phyloP scores from a whole-genome alignment of 208 protist species.

The Zelonia costaricensis region DNA sequence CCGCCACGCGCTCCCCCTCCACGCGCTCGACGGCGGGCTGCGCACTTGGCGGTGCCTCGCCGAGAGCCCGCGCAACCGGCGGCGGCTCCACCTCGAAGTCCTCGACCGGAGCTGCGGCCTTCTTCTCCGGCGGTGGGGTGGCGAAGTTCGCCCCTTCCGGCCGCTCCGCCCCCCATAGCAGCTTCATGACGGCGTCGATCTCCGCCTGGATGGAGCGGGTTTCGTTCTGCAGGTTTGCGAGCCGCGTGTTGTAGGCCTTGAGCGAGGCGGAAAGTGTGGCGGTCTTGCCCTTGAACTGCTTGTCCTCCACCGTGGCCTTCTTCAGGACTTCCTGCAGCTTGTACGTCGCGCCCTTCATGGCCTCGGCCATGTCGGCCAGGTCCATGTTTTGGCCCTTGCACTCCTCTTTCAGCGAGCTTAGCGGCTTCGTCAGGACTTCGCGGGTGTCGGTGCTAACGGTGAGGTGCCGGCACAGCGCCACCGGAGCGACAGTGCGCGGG shows the following conservation, averaged over 20 bases:
- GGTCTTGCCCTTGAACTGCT: slow-evolving; percentile 74
- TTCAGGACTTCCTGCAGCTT: slow-evolving; percentile 60
- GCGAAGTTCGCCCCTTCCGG: slow-evolving; percentile 58
- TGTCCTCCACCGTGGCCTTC: slow-evolving; percentile 55
- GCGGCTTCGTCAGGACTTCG: slow-evolving; percentile 73
- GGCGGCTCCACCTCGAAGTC: slow-evolving; percentile 79
- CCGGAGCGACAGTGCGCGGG: not conserved
- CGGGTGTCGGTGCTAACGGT: slow-evolving; percentile 45
- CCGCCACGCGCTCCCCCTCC: slow-evolving; percentile 70
- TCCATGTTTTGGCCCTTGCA: slow-evolving; percentile 87
- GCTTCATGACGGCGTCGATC: slow-evolving; percentile 70
- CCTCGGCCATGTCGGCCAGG: slow-evolving; percentile 88
- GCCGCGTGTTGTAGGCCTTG: slow-evolving; percentile 85
- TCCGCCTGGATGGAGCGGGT: slow-evolving; percentile 79
- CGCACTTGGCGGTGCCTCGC: slow-evolving; percentile 18
- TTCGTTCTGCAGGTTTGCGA: slow-evolving; percentile 86
- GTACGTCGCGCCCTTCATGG: slow-evolving; percentile 57
- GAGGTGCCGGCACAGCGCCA: slow-evolving; percentile 10
- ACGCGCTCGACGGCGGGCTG: slow-evolving; percentile 51
- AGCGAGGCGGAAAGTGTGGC: slow-evolving; percentile 75
- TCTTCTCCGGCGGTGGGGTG: slow-evolving; percentile 41
- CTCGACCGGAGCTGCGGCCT: slow-evolving; percentile 5
- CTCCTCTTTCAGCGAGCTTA: slow-evolving; percentile 83
- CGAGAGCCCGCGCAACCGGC: slow-evolving; percentile 48
- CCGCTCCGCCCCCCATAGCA: slow-evolving; percentile 83